Percentiles rank a stretch among this genome's conserved stretches.
phyloP scores from a whole-genome alignment of 306 rosid species.

The Cicer chorassanicum region DNA sequence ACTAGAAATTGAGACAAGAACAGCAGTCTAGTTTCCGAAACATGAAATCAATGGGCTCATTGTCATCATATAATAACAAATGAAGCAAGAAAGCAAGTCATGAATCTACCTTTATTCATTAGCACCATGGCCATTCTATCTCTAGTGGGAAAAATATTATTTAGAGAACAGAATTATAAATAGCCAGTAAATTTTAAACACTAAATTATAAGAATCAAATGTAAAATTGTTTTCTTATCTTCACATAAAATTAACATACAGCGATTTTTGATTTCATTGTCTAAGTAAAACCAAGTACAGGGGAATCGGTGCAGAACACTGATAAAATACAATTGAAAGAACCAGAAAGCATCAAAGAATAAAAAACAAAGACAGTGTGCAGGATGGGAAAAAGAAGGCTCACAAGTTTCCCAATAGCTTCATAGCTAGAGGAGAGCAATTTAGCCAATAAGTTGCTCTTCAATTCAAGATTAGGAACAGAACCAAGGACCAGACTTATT shows the following conservation, averaged over 20 bases:
- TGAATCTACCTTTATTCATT: neutral
- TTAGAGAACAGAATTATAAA: slow-evolving; percentile 11
- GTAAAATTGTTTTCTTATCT: neutral
- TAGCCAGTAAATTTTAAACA: slow-evolving; percentile 9
- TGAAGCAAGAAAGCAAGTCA: slow-evolving; percentile 36
- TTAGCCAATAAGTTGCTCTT: slow-evolving; percentile 83
- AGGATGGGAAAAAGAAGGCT: slow-evolving; percentile 47
- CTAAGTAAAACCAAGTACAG: slow-evolving; percentile 24
- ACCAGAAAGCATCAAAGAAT: slow-evolving; percentile 30
- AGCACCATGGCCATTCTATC: slow-evolving; percentile 2
- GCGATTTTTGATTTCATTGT: slow-evolving; percentile 35
- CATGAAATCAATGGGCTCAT: slow-evolving; percentile 25
- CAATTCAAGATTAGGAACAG: slow-evolving; percentile 76
- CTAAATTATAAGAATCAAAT: slow-evolving; percentile 18
- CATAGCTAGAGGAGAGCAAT: slow-evolving; percentile 88
- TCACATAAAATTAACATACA: slow-evolving; percentile 16
- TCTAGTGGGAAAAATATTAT: slow-evolving; percentile 22
- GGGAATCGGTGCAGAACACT: slow-evolving; percentile 34
- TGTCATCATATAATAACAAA: slow-evolving; percentile 29
- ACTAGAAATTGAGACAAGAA: slow-evolving; percentile 25
- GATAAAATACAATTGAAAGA: slow-evolving; percentile 41
- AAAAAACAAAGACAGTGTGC: slow-evolving; percentile 25
- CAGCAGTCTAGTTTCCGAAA: slow-evolving; percentile 7
- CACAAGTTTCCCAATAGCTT: slow-evolving; percentile 89
- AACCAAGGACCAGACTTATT: slow-evolving; percentile 79